Evolutionary conservation across 2,329 filamentous ascomycete genomes (phyloP).

Genomic region (Alternaria brassicicola): DNA sequence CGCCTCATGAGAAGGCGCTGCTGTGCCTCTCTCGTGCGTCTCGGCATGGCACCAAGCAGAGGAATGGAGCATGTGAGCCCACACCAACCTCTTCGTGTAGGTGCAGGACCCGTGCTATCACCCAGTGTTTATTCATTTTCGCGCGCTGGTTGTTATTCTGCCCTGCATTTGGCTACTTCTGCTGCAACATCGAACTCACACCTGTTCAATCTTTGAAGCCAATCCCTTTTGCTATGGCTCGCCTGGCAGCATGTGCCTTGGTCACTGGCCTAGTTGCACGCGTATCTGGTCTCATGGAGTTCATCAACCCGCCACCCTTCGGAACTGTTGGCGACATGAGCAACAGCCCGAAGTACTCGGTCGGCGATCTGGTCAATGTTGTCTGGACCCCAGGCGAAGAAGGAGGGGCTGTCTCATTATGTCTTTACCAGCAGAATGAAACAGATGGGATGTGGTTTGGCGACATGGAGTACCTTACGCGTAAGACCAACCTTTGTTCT

Average conservation of each 20-base stretch:
- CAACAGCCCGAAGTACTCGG: neutral
- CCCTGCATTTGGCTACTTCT: neutral
- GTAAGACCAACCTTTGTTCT: neutral
- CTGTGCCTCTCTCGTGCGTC: neutral
- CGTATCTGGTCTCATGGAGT: constrained; percentile 1
- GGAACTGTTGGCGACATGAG: neutral
- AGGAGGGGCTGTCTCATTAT: constrained; percentile 1
- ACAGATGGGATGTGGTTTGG: neutral
- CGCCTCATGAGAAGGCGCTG: neutral
- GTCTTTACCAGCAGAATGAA: constrained; percentile 10
- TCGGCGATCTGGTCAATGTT: neutral
- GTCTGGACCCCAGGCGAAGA: neutral
- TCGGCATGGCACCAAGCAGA: neutral
- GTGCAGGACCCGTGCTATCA: neutral
- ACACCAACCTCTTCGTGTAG: neutral
- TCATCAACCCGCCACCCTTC: constrained; percentile 5
- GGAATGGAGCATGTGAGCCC: neutral
- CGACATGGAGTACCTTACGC: constrained; percentile 6
- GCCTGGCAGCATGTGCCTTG: neutral
- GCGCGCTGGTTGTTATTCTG: neutral
- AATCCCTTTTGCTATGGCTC: neutral
- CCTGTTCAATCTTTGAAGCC: neutral
- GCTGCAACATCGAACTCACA: neutral
- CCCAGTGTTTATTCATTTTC: neutral
- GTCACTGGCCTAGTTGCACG: neutral